phyloP scores from a whole-genome alignment of 495 filamentous ascomycete genomes.

The Cercophora sp. region DNA sequence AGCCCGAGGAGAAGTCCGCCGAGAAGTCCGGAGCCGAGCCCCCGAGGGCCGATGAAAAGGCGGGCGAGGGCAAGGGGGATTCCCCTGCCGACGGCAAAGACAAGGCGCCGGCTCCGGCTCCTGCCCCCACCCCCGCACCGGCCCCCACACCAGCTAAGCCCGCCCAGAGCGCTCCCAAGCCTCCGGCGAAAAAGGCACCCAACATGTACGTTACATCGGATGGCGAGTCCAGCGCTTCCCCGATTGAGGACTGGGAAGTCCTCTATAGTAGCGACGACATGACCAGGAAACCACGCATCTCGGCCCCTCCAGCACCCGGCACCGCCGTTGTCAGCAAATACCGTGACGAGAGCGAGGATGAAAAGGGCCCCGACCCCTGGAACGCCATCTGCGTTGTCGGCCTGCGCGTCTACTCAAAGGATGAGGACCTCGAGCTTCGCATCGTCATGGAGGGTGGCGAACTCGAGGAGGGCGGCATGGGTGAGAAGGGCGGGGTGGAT shows the following conservation, averaged over 20 bases:
- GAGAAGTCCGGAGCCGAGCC: constrained; percentile 11
- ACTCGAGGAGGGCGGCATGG: constrained; percentile 47
- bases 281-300: constrained; percentile 43
- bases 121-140: constrained; percentile 7
- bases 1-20: constrained; percentile 11
- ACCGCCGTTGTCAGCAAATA: constrained; percentile 34
- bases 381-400: constrained; percentile 49
- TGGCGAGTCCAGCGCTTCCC: constrained; percentile 46
- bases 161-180: not conserved
- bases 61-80: not conserved
- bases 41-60: constrained; percentile 4
- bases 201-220: constrained; percentile 36
- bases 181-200: constrained; percentile 16
- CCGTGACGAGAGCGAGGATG: constrained; percentile 40
- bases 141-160: not conserved
- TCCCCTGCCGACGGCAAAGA: constrained; percentile 15
- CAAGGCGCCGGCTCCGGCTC: constrained; percentile 19
- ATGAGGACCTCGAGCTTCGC: constrained; percentile 42
- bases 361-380: constrained; percentile 46
- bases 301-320: constrained; percentile 26
- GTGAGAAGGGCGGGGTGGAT: constrained; percentile 45
- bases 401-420: constrained; percentile 47
- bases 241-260: constrained; percentile 48
- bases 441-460: constrained; percentile 48
- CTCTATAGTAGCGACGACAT: constrained; percentile 50